Percentiles rank a stretch among this genome's conserved stretches.
Evolutionary conservation across 192 early-diverging fungal genomes (phyloP).

Genomic region (Coemansia sp.): DNA sequence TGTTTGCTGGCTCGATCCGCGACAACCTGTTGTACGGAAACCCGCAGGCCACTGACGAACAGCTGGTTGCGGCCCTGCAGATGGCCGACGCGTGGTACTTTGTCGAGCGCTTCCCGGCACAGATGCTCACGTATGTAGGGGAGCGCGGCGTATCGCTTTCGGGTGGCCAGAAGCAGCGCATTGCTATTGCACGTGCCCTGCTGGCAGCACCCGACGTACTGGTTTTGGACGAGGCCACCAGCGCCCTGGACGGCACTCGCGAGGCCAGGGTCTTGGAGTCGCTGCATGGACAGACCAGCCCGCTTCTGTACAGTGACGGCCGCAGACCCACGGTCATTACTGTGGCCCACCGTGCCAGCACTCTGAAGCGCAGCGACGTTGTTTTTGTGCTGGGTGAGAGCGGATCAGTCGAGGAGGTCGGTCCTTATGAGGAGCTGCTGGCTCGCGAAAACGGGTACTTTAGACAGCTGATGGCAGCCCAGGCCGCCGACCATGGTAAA

Average conservation of each 20-base stretch:
- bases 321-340: slow-evolving; percentile 66
- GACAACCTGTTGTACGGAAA: slow-evolving; percentile 70
- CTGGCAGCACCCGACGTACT: slow-evolving; percentile 72
- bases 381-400: slow-evolving; percentile 61
- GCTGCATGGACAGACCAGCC: slow-evolving; percentile 44
- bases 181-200: slow-evolving; percentile 76
- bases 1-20: slow-evolving; percentile 64
- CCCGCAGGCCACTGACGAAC: slow-evolving; percentile 61
- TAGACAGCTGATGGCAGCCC: slow-evolving; percentile 41
- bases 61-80: slow-evolving; percentile 57
- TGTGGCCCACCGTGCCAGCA: slow-evolving; percentile 73
- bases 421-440: slow-evolving; percentile 64
- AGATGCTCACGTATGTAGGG: slow-evolving; percentile 88
- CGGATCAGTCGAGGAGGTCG: slow-evolving; percentile 64
- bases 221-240: slow-evolving; percentile 76
- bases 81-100: slow-evolving; percentile 56
- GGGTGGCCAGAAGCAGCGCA: slow-evolving; percentile 62
- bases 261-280: slow-evolving; percentile 65
- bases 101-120: slow-evolving; percentile 65
- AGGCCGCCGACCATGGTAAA: slow-evolving; percentile 29
- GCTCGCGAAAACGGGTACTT: slow-evolving; percentile 55
- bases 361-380: slow-evolving; percentile 70
- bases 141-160: slow-evolving; percentile 67
- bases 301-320: neutral
- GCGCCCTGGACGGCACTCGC: slow-evolving; percentile 68